Conservation (phyloP, 202 grass and related monocot genomes). For the Elaeis oleifera region DNA sequence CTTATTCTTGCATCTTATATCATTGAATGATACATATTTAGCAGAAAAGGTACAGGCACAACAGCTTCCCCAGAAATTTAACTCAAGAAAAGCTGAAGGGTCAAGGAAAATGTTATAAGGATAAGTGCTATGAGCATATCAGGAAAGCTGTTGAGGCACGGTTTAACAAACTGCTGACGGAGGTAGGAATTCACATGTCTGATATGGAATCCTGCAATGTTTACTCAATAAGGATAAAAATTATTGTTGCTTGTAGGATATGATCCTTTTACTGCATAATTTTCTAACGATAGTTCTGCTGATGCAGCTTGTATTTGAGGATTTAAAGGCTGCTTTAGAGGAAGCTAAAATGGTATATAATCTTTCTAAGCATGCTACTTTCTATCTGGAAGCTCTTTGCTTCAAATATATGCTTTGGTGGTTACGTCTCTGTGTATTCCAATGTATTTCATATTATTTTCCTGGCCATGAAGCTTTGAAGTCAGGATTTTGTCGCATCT, state of each 20-base stretch:
- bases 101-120: constrained; percentile 88
- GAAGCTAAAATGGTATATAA: constrained; percentile 83
- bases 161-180: constrained; percentile 77
- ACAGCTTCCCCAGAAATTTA: constrained; percentile 43
- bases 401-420: too few species aligned
- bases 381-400: too few species aligned
- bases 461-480: too few species aligned
- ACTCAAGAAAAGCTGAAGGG: constrained; percentile 62
- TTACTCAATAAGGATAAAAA: constrained; percentile 4
- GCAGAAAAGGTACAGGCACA: constrained; percentile 62
- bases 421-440: too few species aligned
- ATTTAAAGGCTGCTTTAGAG: constrained; percentile 94
- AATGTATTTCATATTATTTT: too few species aligned
- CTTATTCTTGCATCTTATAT: constrained; percentile 17
- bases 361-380: background rate
- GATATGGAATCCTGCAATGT: constrained; percentile 16
- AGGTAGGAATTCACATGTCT: constrained; percentile 41
- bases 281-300: constrained; percentile 37
- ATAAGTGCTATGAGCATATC: constrained; percentile 91
- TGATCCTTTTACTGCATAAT: too few species aligned
- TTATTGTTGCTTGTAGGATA: too few species aligned
- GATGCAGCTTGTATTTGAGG: constrained; percentile 78
- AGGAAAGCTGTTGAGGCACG: constrained; percentile 81
- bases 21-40: constrained; percentile 8
- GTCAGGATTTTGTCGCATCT: too few species aligned